phyloP scores from a whole-genome alignment of 768 basidiomycete species.

The Rhizopogon sp. region DNA sequence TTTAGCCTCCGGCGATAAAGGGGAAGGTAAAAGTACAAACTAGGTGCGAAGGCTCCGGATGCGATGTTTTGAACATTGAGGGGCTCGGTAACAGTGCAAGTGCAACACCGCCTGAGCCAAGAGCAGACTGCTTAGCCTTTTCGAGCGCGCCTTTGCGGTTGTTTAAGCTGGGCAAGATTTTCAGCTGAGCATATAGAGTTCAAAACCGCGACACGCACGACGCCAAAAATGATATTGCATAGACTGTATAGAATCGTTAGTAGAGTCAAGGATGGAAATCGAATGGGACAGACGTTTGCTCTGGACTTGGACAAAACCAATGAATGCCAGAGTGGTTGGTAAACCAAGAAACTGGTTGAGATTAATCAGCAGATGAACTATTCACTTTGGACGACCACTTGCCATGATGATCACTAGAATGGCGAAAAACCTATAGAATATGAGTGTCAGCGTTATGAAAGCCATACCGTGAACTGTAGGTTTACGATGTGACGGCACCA shows the following conservation, averaged over 20 bases:
- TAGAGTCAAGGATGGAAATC: not conserved
- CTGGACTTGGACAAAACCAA: conserved; percentile 11
- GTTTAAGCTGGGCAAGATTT: not conserved
- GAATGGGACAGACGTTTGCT: conserved; percentile 9
- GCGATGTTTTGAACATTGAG: not conserved
- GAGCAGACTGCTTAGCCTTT: not conserved
- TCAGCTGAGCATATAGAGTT: not conserved
- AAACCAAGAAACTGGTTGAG: conserved; percentile 4
- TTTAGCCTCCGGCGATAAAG: not conserved
- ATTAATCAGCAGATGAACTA: not conserved
- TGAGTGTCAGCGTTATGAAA: not conserved
- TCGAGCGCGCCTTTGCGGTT: not conserved
- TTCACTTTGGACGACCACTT: not conserved
- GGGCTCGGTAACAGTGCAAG: not conserved
- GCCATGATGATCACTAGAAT: conserved; percentile 8
- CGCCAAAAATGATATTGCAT: conserved; percentile 13
- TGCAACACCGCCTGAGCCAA: not conserved
- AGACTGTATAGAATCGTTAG: conserved; percentile 2
- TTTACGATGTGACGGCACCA: conserved; percentile 10
- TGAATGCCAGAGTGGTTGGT: not conserved
- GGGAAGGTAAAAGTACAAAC: not conserved
- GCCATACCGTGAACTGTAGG: not conserved
- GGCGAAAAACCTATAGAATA: conserved; percentile 3
- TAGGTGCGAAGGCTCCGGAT: not conserved
- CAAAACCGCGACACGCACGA: conserved; percentile 5